Evolutionary conservation across 2,329 filamentous ascomycete species (phyloP).

Genomic region (Epichloe bromicola): DNA sequence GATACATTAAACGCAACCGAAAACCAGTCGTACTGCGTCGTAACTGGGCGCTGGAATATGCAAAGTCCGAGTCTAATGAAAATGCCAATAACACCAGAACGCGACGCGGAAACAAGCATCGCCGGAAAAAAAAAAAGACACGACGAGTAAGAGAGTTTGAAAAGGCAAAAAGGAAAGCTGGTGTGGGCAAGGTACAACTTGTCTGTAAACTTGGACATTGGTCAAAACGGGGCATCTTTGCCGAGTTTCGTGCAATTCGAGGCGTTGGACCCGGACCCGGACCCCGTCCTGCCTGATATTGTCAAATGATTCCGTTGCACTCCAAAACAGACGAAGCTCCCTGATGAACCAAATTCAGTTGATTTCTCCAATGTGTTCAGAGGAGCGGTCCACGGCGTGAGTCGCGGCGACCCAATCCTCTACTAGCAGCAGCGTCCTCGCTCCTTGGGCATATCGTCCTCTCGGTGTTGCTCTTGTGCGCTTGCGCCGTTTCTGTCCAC

Average conservation of each 20-base stretch:
- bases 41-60: background rate
- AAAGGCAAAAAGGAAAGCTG: background rate
- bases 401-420: too few species aligned
- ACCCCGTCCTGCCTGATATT: too few species aligned
- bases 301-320: too few species aligned
- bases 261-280: too few species aligned
- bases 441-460: slow-evolving; percentile 12
- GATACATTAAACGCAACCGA: background rate
- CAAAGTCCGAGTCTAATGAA: background rate
- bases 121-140: background rate
- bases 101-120: background rate
- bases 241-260: too few species aligned
- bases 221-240: too few species aligned
- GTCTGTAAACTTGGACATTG: too few species aligned
- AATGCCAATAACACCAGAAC: background rate
- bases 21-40: background rate
- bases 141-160: background rate
- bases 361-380: too few species aligned
- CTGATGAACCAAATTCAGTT: too few species aligned
- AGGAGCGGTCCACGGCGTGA: too few species aligned
- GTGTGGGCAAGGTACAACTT: too few species aligned
- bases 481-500: slow-evolving; percentile 29
- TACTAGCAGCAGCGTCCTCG: slow-evolving; percentile 19
- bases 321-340: too few species aligned
- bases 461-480: slow-evolving; percentile 12